Percentiles rank a stretch among this genome's conserved stretches.
Conservation (phyloP, 495 filamentous ascomycete species). For the Tetracladium setigerum region DNA sequence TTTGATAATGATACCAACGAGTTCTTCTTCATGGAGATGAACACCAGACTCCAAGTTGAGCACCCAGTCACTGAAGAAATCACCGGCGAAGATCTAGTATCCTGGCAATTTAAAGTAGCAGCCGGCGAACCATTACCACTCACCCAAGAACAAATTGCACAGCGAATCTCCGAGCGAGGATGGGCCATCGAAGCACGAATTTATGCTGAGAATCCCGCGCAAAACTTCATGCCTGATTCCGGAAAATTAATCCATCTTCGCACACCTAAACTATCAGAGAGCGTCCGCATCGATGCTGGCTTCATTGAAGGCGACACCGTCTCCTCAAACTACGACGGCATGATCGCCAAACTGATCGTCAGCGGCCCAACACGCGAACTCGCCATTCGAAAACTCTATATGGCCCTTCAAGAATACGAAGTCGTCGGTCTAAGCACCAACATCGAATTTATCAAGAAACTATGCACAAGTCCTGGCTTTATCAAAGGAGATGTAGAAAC, state of each 20-base stretch:
- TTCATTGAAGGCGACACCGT: constrained; percentile 89
- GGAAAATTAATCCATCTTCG: constrained; percentile 79
- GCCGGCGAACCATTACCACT: constrained; percentile 81
- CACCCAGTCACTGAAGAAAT: constrained; percentile 98
- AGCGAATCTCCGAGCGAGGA: constrained; percentile 64
- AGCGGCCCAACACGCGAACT: constrained; percentile 67
- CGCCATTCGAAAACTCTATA: constrained; percentile 72
- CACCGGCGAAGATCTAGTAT: constrained; percentile 87
- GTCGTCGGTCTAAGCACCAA: constrained; percentile 90
- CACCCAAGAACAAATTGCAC: constrained; percentile 74
- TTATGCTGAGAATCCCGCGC: constrained; percentile 89
- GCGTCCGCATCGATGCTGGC: constrained; percentile 85
- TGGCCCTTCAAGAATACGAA: constrained; percentile 85
- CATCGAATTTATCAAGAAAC: constrained; percentile 87
- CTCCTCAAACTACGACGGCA: constrained; percentile 93
- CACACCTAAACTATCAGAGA: constrained; percentile 58
- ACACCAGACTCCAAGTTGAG: constrained; percentile 93
- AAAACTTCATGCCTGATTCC: constrained; percentile 88
- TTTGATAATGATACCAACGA: constrained; percentile 90
- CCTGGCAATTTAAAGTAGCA: constrained; percentile 93
- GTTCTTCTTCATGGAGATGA: constrained; percentile 99
- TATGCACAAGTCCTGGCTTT: constrained; percentile 75
- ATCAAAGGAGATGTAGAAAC: constrained; percentile 88
- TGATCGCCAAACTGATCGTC: constrained; percentile 99
- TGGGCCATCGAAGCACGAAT: constrained; percentile 93